phyloP scores from a whole-genome alignment of 1,284 basidiomycete genomes.

The Schizophyllum commune region DNA sequence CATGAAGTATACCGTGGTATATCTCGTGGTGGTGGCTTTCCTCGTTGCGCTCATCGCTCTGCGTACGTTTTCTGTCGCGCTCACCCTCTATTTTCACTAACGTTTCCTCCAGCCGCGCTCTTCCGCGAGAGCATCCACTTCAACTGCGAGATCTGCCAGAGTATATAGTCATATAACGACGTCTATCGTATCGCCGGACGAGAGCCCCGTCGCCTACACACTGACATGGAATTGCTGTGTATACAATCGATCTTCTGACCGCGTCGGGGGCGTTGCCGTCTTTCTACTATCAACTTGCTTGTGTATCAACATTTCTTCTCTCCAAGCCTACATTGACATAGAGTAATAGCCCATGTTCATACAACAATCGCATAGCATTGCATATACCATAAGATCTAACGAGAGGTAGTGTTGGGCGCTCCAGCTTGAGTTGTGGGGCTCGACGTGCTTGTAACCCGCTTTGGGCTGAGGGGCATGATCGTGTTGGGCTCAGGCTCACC shows the following conservation, averaged over 20 bases:
- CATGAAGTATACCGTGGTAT: slow-evolving; percentile 80
- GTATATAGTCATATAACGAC: slow-evolving; percentile 43
- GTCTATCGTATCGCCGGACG: neutral
- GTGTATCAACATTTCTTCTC: neutral
- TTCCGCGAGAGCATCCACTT: slow-evolving; percentile 65
- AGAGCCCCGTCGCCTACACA: neutral
- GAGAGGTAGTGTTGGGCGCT: neutral
- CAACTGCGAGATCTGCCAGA: slow-evolving; percentile 67
- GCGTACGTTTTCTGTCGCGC: no score
- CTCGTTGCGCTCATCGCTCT: slow-evolving; percentile 79
- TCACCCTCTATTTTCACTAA: slow-evolving; percentile 1
- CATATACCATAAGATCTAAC: neutral
- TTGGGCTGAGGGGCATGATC: no score
- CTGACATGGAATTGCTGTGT: neutral
- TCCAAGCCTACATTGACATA: neutral
- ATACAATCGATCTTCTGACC: neutral
- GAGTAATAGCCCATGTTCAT: neutral
- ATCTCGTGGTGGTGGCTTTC: slow-evolving; percentile 69
- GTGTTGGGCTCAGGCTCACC: no score
- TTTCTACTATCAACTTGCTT: neutral
- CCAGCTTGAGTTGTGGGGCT: neutral
- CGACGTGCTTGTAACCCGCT: no score
- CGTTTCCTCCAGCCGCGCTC: slow-evolving; percentile 42
- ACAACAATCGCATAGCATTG: neutral
- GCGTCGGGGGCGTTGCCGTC: no score